Conservation (phyloP, 2,329 filamentous ascomycete species). For the Ceratocystis lukuohia region DNA sequence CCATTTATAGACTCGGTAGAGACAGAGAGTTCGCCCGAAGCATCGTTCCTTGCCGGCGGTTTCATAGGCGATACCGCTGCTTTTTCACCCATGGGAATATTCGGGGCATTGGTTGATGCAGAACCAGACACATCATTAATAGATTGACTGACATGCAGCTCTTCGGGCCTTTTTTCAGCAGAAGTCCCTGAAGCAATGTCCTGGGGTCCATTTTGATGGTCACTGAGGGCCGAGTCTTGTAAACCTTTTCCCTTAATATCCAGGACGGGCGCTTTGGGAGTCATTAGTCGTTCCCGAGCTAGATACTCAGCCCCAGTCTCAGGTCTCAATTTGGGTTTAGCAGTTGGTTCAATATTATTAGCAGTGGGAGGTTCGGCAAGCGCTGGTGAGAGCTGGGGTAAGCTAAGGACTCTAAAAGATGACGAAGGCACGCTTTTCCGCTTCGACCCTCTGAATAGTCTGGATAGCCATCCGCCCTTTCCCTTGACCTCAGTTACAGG, state of each 20-base stretch:
- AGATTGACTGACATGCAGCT: not conserved
- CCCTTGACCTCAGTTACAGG: not conserved
- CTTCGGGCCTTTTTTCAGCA: not conserved
- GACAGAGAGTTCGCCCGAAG: not conserved
- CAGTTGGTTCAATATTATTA: too few relatives aligned
- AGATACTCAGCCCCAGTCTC: too few relatives aligned
- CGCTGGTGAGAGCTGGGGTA: not conserved
- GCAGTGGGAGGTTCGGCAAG: not conserved
- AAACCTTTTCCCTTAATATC: not conserved
- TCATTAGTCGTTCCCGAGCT: not conserved
- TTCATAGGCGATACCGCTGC: not conserved
- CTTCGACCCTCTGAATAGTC: slow-evolving; percentile 5
- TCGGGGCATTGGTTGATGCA: not conserved
- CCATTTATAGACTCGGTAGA: not conserved
- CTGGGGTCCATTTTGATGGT: slow-evolving; percentile 5
- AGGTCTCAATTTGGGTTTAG: not conserved
- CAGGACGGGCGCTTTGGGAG: not conserved
- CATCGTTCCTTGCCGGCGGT: not conserved
- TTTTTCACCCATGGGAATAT: not conserved
- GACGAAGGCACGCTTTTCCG: not conserved
- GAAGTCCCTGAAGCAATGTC: not conserved
- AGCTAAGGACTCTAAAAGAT: slow-evolving; percentile 9
- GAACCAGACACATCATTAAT: not conserved
- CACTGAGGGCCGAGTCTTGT: not conserved
- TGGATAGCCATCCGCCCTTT: slow-evolving; percentile 13